Evolutionary conservation across 352 stramenopile genomes (phyloP).

Genomic region (Globisporangium yorkense): DNA sequence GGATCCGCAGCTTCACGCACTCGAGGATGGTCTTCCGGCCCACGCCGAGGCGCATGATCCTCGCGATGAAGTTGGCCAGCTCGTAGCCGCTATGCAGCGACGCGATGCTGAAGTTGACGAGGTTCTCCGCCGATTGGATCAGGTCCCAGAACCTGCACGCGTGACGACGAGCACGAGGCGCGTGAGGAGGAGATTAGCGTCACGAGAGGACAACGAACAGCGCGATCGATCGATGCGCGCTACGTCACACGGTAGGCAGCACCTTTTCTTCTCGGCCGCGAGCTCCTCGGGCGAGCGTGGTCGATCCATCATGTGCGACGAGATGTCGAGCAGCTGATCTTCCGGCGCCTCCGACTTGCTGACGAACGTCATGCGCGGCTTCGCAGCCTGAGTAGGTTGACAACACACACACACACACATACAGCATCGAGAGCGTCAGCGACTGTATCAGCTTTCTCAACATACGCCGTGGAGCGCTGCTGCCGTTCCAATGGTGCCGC

Average conservation of each 20-base stretch:
- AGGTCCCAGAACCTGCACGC: slow-evolving; percentile 54
- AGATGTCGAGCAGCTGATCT: slow-evolving; percentile 48
- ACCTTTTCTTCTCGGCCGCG: slow-evolving; percentile 44
- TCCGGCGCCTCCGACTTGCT: slow-evolving; percentile 60
- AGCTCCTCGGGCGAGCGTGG: slow-evolving; percentile 24
- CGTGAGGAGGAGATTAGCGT: slow-evolving; percentile 1
- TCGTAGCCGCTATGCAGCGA: slow-evolving; percentile 35
- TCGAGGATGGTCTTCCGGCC: slow-evolving; percentile 48
- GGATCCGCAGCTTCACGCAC: slow-evolving; percentile 19
- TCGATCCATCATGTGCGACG: slow-evolving; percentile 29
- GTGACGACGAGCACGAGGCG: neutral
- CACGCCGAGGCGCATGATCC: slow-evolving; percentile 50
- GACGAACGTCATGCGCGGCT: slow-evolving; percentile 11
- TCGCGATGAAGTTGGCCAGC: slow-evolving; percentile 35
- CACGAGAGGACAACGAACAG: neutral
- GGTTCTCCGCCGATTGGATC: slow-evolving; percentile 50
- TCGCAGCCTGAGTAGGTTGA: slow-evolving; percentile 1
- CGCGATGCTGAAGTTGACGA: slow-evolving; percentile 64
- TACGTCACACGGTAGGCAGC: neutral
- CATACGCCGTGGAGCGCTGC: neutral
- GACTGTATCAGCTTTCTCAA: neutral
- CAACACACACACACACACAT: neutral
- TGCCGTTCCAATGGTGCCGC: neutral
- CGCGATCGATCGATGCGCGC: neutral
- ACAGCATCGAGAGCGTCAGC: neutral